Base-by-base conservation (phyloP, 2,329 filamentous ascomycete genomes). In the Fusarium albosuccineum region DNA sequence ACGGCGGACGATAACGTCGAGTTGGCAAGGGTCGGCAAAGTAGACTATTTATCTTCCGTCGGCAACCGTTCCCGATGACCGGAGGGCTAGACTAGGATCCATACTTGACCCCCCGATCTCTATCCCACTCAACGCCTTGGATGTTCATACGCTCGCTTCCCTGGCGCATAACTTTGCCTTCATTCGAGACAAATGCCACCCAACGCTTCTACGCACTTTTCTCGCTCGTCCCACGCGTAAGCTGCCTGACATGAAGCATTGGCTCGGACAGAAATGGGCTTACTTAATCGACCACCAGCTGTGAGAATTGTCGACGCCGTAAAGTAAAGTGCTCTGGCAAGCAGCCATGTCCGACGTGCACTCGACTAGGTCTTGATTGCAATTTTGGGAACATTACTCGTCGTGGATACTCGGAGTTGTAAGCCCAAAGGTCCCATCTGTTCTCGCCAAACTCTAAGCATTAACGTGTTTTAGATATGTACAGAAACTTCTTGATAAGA, bases 291-390 rank as follows among this genome's bases (percentile, higher is more conserved):
- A 6, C 11, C 5, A 4, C 2, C 39, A 73, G 70, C 2, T 71
- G 70, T 41, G 69, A 70, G 33, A 49, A 57, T 9, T 75, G 74
- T 37, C 69, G 74, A 4, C 66, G 67, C 16, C 62, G 71, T 33
- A 75, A 75, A 56, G 71, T 75, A 17, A 75, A 75, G 49, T 75
- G 74, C 33, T 74, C 74, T 4, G 74, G 74, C 3, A 60, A 67
- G 9, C 67, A 66, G 30, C 74, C 73, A 4, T 75, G 74, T 39
- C 57, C 60, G 13, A 70, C 69, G 11, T 75, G 74, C 42, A 62
- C 44, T 14, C 70, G 72, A 9, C 61, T 67, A 9, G 68, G 70
- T 2, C 51, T 72, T 10, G 60, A 72, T 9, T 75, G 74, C 44
- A 64, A 61, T 13, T 75, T 75, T 53, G 70, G 69, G 11, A 56